Evolutionary conservation across 2,329 filamentous ascomycete species (phyloP), one percentile per base, ranked within the genome.

Genomic region (Diplodia intermedia): DNA sequence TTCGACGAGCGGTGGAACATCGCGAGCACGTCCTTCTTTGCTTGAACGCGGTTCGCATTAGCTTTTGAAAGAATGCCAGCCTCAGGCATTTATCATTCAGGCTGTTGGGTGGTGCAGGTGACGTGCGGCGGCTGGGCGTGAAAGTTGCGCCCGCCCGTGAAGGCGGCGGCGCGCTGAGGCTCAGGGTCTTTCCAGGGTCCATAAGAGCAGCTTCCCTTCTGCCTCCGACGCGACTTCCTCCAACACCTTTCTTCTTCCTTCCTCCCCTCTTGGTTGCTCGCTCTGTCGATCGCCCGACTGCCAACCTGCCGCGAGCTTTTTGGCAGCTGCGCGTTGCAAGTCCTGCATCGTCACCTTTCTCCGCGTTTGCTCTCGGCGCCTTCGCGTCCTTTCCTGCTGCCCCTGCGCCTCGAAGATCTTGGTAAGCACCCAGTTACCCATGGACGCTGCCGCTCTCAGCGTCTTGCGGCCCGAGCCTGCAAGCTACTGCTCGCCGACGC

Each of bases 1-100:
- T 83, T 88, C 70, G 84, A 87, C 71, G 78, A 79, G 69, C 70
- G 75, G n/a, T 88, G 86, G 86, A 75, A 81, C 54, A 78, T 86
- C 54, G 83, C 83, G 50, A 69, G 77, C 47, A 80, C 78, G 31
- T 85, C 85, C 26, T 84, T 83, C 71, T 73, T 84, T 33, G 49
- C 55, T 8, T 67, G 49, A 62, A 12, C 23, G 43, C 29, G 26
- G 31, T 31, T 20, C 23, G 18, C 36, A 29, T 40, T 33, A 20
- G 62, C 62, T 18, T 12, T 47, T 15, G n/a, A 47, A 20, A n/a
- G n/a, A 11, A 47, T 5, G 8, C 3, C 18, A n/a, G 15, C 40
- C 15, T 47, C 40, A 3, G 40, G 40, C 40, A n/a, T 18, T 14
- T 50, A 43, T 15, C 15, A 20, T 43, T 49, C 9, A 26, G 60